These are phyloP conservation scores for Cladosporium austrohemisphaericum DNA, from an alignment of 2,329 filamentous ascomycete genomes.

Conservation along the genomic window DNA sequence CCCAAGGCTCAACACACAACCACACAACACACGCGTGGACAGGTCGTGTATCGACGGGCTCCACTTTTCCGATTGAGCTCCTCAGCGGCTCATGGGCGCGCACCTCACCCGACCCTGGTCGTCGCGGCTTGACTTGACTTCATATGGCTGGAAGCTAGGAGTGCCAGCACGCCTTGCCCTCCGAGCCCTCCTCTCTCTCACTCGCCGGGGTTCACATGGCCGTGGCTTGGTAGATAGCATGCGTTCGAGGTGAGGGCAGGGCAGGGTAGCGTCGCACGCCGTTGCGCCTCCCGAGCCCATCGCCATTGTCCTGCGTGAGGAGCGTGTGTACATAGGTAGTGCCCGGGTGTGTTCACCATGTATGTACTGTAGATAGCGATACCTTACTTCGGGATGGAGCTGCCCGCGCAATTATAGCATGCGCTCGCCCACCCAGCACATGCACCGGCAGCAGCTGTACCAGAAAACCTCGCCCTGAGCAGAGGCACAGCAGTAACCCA, in stretches of 20 bases:
- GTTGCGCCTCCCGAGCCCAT: not conserved
- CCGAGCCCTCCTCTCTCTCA: no score
- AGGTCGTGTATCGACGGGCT: slow-evolving; percentile 3
- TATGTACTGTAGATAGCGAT: not conserved
- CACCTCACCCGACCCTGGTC: slow-evolving; percentile 11
- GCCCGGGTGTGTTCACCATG: not conserved
- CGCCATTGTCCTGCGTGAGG: slow-evolving; percentile 10
- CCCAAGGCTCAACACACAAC: no score
- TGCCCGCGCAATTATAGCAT: slow-evolving; percentile 11
- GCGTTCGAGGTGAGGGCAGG: not conserved
- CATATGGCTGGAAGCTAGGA: slow-evolving; percentile 15
- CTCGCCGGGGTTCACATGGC: slow-evolving; percentile 11
- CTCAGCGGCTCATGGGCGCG: slow-evolving; percentile 13
- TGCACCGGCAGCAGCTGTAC: slow-evolving; percentile 5
- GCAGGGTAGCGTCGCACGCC: slow-evolving; percentile 1
- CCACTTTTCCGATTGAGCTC: slow-evolving; percentile 13
- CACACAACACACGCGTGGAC: slow-evolving; percentile 12
- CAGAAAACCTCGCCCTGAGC: slow-evolving; percentile 3
- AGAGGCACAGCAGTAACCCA: slow-evolving; percentile 3
- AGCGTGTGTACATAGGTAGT: not conserved
- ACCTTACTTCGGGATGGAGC: not conserved
- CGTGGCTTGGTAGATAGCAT: slow-evolving; percentile 14
- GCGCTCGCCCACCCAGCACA: slow-evolving; percentile 8
- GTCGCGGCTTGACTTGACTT: slow-evolving; percentile 14
- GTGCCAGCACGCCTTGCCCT: slow-evolving; percentile 14